Evolutionary conservation across 2,329 filamentous ascomycete genomes (phyloP).

Genomic region (Fusarium sp.): DNA sequence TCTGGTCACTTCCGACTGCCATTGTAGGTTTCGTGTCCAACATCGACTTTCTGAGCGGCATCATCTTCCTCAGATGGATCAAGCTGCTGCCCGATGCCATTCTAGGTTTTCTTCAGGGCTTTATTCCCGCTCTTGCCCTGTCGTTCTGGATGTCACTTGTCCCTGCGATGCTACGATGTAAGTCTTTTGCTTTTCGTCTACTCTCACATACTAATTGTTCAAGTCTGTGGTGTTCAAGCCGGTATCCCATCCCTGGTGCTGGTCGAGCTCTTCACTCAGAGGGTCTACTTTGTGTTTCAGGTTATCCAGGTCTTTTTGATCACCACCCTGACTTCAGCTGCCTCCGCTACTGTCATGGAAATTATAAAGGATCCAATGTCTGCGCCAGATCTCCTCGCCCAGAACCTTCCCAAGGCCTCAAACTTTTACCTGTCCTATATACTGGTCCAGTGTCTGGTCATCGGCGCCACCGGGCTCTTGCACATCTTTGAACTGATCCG

Average conservation of each 20-base stretch:
- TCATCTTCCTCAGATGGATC: constrained; percentile 78
- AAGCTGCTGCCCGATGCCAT: constrained; percentile 74
- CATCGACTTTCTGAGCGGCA: constrained; percentile 71
- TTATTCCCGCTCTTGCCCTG: constrained; percentile 81
- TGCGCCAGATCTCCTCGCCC: constrained; percentile 72
- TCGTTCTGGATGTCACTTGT: constrained; percentile 87
- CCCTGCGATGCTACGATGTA: constrained; percentile 77
- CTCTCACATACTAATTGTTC: constrained; percentile 12
- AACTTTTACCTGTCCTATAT: constrained; percentile 98
- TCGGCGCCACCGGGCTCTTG: constrained; percentile 77
- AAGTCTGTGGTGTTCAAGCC: constrained; percentile 77
- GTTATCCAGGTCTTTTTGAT: constrained; percentile 93
- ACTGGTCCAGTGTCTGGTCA: constrained; percentile 85
- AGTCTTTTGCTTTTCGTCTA: background rate
- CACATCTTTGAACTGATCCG: constrained; percentile 71
- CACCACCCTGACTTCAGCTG: constrained; percentile 82
- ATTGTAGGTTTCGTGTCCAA: constrained; percentile 89
- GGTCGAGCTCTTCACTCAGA: constrained; percentile 89
- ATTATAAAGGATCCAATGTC: constrained; percentile 70
- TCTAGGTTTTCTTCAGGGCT: constrained; percentile 82
- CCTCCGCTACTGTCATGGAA: constrained; percentile 71
- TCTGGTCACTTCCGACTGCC: constrained; percentile 81
- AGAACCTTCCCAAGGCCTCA: constrained; percentile 80
- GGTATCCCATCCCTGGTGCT: constrained; percentile 82
- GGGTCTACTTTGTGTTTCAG: constrained; percentile 90